These are phyloP conservation scores for Candida corydali DNA, from an alignment of 805 yeast genomes.

Conservation along the genomic window DNA sequence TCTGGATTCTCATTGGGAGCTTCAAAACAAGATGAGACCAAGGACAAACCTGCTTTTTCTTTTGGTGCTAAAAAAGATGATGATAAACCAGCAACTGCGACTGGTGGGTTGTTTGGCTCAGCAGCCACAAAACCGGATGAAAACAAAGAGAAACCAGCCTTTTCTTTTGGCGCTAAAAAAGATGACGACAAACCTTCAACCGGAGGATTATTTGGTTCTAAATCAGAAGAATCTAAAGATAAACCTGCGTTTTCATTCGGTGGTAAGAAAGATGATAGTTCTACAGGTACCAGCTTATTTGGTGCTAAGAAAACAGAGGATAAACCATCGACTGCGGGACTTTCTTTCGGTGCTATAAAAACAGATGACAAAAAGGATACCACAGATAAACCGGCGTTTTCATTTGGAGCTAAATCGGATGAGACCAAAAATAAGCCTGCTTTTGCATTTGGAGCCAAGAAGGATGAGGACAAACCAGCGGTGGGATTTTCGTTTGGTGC, in stretches of 20 bases:
- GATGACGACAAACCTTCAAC: slow-evolving; percentile 8
- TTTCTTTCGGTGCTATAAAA: slow-evolving; percentile 10
- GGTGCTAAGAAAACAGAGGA: slow-evolving; percentile 10
- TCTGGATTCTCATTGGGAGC: slow-evolving; percentile 12
- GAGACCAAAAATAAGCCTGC: slow-evolving; percentile 9
- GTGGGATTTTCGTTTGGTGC: slow-evolving; percentile 13
- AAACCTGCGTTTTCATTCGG: slow-evolving; percentile 11
- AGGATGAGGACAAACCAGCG: slow-evolving; percentile 10
- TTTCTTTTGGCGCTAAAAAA: slow-evolving; percentile 16
- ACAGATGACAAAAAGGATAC: slow-evolving; percentile 8
- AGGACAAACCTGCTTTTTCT: slow-evolving; percentile 17
- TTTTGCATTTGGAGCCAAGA: slow-evolving; percentile 7
- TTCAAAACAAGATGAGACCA: slow-evolving; percentile 11
- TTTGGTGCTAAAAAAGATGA: slow-evolving; percentile 23
- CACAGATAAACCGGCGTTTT: slow-evolving; percentile 7
- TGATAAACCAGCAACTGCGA: slow-evolving; percentile 16
- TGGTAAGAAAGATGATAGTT: slow-evolving; percentile 12
- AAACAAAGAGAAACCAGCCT: slow-evolving; percentile 9
- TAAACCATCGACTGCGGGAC: slow-evolving; percentile 4
- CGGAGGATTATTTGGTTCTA: slow-evolving; percentile 9
- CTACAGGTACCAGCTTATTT: slow-evolving; percentile 12
- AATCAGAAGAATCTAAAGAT: slow-evolving; percentile 13
- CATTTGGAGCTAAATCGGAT: slow-evolving; percentile 11
- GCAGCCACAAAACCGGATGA: slow-evolving; percentile 13
- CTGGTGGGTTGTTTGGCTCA: slow-evolving; percentile 17